Conservation (phyloP, 176 grass and related monocot genomes). For the Tuctoria greenei region DNA sequence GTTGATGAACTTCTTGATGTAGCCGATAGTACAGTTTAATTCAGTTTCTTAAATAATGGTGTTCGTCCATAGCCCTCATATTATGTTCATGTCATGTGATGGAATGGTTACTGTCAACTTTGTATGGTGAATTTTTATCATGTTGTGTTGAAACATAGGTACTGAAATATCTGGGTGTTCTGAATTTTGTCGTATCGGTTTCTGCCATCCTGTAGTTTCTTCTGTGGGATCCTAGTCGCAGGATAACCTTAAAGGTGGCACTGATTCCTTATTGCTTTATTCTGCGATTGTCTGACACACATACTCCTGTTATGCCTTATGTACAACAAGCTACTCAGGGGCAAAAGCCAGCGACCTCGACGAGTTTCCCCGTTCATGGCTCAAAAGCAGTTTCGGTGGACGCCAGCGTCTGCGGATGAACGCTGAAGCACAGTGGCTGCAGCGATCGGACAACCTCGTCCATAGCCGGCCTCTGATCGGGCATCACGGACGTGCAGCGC, state of each 20-base stretch:
- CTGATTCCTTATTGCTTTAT: slow-evolving; percentile 4
- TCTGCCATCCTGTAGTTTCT: neutral
- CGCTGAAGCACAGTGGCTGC: slow-evolving; percentile 22
- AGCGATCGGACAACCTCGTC: slow-evolving; percentile 48
- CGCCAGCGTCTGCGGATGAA: neutral
- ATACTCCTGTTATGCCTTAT: neutral
- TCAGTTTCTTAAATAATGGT: slow-evolving; percentile 31
- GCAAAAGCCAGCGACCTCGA: neutral
- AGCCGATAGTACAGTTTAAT: slow-evolving; percentile 32
- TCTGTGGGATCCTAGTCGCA: neutral
- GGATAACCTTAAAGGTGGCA: neutral
- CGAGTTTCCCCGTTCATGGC: neutral
- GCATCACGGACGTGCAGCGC: slow-evolving; percentile 70
- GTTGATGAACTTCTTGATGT: slow-evolving; percentile 4
- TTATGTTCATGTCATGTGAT: slow-evolving; percentile 29
- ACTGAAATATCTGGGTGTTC: slow-evolving; percentile 2
- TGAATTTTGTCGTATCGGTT: neutral
- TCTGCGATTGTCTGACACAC: neutral
- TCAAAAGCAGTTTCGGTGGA: slow-evolving; percentile 4
- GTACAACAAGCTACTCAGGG: neutral
- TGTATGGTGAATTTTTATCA: too few species aligned
- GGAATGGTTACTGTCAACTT: slow-evolving; percentile 3
- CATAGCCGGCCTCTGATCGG: slow-evolving; percentile 65
- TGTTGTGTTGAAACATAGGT: slow-evolving; percentile 26
- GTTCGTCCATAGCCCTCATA: slow-evolving; percentile 12